Conservation (phyloP, 139 green algal species). For the Tetraselmis striata region DNA sequence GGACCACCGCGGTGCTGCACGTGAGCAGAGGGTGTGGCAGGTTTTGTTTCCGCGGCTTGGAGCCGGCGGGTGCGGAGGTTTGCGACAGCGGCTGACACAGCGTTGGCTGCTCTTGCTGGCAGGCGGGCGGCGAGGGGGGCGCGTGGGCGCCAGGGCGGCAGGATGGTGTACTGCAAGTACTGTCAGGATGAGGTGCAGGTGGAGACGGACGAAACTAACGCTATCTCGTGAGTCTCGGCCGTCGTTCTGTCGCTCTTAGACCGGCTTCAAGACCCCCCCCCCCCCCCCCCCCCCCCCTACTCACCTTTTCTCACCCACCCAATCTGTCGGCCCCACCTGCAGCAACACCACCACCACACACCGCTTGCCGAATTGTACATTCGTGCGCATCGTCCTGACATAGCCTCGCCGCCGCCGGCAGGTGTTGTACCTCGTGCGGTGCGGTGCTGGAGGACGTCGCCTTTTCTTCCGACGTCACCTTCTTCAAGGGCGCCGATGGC, state of each 20-base stretch:
- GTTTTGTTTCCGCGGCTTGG: conserved; percentile 38
- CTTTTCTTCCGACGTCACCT: conserved; percentile 79
- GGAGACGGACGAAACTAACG: conserved; percentile 65
- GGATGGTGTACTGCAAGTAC: conserved; percentile 46
- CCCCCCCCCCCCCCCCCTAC: background rate
- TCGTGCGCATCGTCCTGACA: too few relatives aligned
- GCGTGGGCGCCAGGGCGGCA: conserved; percentile 31
- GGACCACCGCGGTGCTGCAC: too few relatives aligned
- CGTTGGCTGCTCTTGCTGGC: too few relatives aligned
- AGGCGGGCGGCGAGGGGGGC: too few relatives aligned
- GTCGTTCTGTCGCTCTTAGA: background rate
- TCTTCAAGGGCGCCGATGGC: conserved; percentile 75
- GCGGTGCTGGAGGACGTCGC: conserved; percentile 83
- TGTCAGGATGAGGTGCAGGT: conserved; percentile 48
- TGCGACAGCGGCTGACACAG: too few relatives aligned
- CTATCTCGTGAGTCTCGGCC: conserved; percentile 58
- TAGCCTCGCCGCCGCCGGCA: conserved; percentile 10
- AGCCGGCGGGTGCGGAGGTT: conserved; percentile 60
- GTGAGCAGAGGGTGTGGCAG: conserved; percentile 44
- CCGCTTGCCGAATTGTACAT: too few relatives aligned
- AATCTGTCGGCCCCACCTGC: background rate
- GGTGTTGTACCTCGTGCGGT: conserved; percentile 79
- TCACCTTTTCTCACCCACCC: background rate
- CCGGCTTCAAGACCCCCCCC: background rate
- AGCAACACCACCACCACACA: background rate